Evolutionary conservation across 2,329 filamentous ascomycete species (phyloP).

Genomic region (Verticillium zaregamsianum): DNA sequence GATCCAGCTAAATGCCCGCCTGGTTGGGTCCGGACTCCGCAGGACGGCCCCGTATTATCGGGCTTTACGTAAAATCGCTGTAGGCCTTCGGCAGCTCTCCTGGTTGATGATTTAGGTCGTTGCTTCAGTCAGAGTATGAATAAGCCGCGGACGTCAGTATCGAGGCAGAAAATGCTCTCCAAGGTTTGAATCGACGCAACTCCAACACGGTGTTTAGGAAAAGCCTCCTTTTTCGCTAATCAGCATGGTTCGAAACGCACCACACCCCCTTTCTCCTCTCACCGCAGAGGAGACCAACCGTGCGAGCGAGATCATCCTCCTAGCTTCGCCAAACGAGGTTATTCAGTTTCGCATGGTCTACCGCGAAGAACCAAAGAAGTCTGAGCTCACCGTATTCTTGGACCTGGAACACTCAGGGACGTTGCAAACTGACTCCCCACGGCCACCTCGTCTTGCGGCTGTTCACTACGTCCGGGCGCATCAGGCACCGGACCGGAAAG

Average conservation of each 20-base stretch:
- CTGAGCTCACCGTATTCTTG: constrained; percentile 30
- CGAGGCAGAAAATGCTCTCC: not conserved
- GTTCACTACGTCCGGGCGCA: constrained; percentile 4
- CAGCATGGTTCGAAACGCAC: constrained; percentile 7
- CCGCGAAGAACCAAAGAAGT: constrained; percentile 35
- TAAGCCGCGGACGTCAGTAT: not conserved
- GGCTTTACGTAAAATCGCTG: not conserved
- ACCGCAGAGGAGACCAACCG: constrained; percentile 23
- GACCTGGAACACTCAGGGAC: constrained; percentile 24
- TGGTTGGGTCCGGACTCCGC: not conserved
- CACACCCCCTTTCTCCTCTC: constrained; percentile 28
- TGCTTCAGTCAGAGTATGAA: constrained; percentile 27
- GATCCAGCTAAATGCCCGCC: not conserved
- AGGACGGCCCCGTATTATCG: not conserved
- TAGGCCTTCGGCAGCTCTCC: not conserved
- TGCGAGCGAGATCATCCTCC: constrained; percentile 27
- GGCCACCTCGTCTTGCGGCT: constrained; percentile 7
- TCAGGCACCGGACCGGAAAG: constrained; percentile 17
- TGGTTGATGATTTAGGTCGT: not conserved
- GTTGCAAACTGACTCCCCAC: constrained; percentile 15
- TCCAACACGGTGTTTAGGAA: not conserved
- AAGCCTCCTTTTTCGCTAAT: not conserved
- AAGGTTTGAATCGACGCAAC: not conserved
- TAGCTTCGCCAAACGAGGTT: constrained; percentile 19
- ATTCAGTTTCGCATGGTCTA: constrained; percentile 36